Base-by-base conservation (phyloP, 1,284 basidiomycete genomes). In the Mycena sp. region DNA sequence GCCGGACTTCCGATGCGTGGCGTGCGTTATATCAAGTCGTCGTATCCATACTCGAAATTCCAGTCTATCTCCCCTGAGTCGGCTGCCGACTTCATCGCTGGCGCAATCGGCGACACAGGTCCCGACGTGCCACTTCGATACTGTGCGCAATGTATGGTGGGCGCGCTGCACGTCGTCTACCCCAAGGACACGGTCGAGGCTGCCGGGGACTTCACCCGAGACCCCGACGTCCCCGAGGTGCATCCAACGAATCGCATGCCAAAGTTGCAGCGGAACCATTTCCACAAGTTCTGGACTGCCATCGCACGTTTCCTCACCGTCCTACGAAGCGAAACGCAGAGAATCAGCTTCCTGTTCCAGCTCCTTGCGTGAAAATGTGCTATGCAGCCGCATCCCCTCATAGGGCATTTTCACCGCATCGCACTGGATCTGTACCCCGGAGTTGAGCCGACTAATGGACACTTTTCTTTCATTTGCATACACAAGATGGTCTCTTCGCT, bases 401-500 rank as follows among this genome's bases (percentile, higher is more conserved):
- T 55, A 16, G 41, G 7, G 5, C 16, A 45, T 16, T 55, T 45
- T 14, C 54, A 56, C 30, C 26, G 26, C 44, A 40, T 56, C 16
- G 44, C 44, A 25, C 14, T 26, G 11, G 12, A 29, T 19, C 41
- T 55, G 4, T 55, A 45, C 43, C 53, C 53, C 25, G 17, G 30
- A 14, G 19, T 48, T n/a, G n/a, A 56, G 17, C 16, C 45, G 14
- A 35, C 9, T 6, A 21, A 35, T 19, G 44, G 26, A 1, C 44
- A 48, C 7, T 48, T 48, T 30, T 25, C 40, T 17, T 21, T n/a
- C 25, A 11, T 56, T 19, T 56, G 54, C 25, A 56, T 56, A 4
- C 54, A 56, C 54, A 56, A 56, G 35, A 28, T 56, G 54, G 44
- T 56, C 25, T 56, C 54, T 12, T 28, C 44, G 12, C 48, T 49